Base-by-base conservation (phyloP, 2,329 filamentous ascomycete genomes). In the Penicillium sp. region DNA sequence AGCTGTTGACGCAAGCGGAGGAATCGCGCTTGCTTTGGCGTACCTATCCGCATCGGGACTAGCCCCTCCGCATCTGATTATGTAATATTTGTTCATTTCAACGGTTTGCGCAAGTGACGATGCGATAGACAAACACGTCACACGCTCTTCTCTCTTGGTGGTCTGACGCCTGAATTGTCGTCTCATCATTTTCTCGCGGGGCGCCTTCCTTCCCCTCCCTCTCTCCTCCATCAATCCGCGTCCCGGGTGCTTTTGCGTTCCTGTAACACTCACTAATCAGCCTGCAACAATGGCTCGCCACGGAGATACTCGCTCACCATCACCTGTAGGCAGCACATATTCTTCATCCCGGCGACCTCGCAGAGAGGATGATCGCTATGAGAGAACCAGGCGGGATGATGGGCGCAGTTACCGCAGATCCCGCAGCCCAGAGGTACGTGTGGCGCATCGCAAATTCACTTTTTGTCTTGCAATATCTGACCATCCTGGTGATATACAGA, bases 321-420 rank as follows among this genome's bases (percentile, higher is more conserved):
- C 88, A 87, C 89, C 89, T 87, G 87, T 88, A 92, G 89, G 89
- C 86, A 91, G 89, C 83, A 87, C 89, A 74, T 83, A 84, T 77
- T 87, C 86, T 77, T 85, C 87, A 72, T 87, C 86, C 79, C 88
- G 85, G 79, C 84, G 86, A 60, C 76, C 68, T 68, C 78, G 80
- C 69, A 79, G 81, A 75, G 82, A 81, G 65, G 77, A 82, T 72
- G 76, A 80, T 68, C 77, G 81, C 61, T 74, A 78, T 67, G 81
- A 83, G 50, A 76, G 78, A 69, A 79, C 76, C 65, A 75, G 80
- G 41, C 76, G 79, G 65, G 81, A 83, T 68, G 80, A 82, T 70
- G 74, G 74, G 48, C 77, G 79, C 59, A 68, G 72, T 51, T 76
- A 76, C 63, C 74, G 78, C 55, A 74, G 76, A 61, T 78, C 78